Evolutionary conservation across 306 rosid species (phyloP), one percentile per base, ranked within the genome.

Genomic region (Vigna hirtella): DNA sequence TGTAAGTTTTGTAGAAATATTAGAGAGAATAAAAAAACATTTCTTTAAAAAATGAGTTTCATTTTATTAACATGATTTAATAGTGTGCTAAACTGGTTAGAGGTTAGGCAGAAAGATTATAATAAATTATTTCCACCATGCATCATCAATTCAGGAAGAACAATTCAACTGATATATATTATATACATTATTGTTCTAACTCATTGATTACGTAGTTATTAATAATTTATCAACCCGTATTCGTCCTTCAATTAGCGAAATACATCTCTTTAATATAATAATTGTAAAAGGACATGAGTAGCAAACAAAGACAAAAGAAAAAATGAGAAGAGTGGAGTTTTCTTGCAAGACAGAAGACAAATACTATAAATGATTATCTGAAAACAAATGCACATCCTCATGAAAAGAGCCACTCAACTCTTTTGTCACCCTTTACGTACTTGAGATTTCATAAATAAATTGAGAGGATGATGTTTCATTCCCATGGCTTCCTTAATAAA

Each of bases 401-500:
- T 52, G 76, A 72, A 72, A 72, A 53, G 51, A 72, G 18, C 50
- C 49, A 51, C 17, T 52, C 32, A 12, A 10, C 17, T 52, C 32
- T 9, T 12, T 30, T 70, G 32, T 4, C 26, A 69, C 26, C 45
- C 24, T 1, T 45, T 2, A 30, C 7, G 65, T 72, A 72, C 65
- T 52, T 72, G 65, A 36, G 30, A 70, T 70, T 30, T 70, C 32
- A 14, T 56, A 40, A 56, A 56, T 72, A 56, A 71, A 73, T 73
- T 57, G 26, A 22, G 26, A 42, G 67, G 67, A 73, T 42, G 66
- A 73, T 73, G 42, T 57, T 20, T 70, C 75, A 51, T 16, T 51
- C 63, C 32, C 32, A 50, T 56, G 53, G 22, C 55, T 51, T 55
- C 52, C 67, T 7, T 18, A 40, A 36, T 20, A 13, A 7, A 10